Evolutionary conservation across 768 basidiomycete genomes (phyloP).

Genomic region (Favolaschia claudopus): DNA sequence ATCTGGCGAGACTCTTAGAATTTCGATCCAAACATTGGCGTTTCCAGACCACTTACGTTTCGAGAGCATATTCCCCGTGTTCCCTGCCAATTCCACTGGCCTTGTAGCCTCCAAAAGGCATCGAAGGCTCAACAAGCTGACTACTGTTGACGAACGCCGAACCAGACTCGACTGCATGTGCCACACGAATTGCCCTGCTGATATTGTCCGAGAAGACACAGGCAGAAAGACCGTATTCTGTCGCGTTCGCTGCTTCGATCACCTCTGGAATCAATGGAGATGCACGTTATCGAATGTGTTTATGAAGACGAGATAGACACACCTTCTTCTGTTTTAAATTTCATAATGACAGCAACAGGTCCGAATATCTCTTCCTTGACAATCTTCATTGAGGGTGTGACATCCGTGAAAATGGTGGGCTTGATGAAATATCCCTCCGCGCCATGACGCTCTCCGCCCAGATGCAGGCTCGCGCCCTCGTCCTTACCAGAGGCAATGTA

Average conservation of each 20-base stretch:
- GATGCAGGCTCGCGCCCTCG: slow-evolving; percentile 67
- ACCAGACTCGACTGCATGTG: slow-evolving; percentile 81
- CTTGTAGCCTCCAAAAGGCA: slow-evolving; percentile 92
- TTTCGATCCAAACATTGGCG: background rate
- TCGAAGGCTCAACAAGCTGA: slow-evolving; percentile 57
- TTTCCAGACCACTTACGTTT: slow-evolving; percentile 55
- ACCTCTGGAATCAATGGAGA: no score
- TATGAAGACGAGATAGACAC: slow-evolving; percentile 3
- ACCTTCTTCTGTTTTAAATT: slow-evolving; percentile 66
- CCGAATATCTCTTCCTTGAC: slow-evolving; percentile 78
- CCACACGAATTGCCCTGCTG: slow-evolving; percentile 73
- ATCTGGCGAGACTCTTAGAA: slow-evolving; percentile 44
- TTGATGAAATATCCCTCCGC: slow-evolving; percentile 68
- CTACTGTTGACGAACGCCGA: slow-evolving; percentile 54
- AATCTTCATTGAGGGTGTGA: slow-evolving; percentile 69
- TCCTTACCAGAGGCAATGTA: slow-evolving; percentile 75
- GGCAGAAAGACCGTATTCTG: slow-evolving; percentile 85
- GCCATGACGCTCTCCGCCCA: slow-evolving; percentile 66
- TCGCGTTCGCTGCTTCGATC: slow-evolving; percentile 82
- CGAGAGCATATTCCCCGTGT: slow-evolving; percentile 77
- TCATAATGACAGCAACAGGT: slow-evolving; percentile 73
- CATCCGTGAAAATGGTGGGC: slow-evolving; percentile 74
- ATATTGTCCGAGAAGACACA: slow-evolving; percentile 87
- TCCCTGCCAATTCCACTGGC: slow-evolving; percentile 84
- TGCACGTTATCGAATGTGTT: slow-evolving; percentile 37